Conservation (phyloP, 2,329 filamentous ascomycete species). For the Epichloe coenophiala region DNA sequence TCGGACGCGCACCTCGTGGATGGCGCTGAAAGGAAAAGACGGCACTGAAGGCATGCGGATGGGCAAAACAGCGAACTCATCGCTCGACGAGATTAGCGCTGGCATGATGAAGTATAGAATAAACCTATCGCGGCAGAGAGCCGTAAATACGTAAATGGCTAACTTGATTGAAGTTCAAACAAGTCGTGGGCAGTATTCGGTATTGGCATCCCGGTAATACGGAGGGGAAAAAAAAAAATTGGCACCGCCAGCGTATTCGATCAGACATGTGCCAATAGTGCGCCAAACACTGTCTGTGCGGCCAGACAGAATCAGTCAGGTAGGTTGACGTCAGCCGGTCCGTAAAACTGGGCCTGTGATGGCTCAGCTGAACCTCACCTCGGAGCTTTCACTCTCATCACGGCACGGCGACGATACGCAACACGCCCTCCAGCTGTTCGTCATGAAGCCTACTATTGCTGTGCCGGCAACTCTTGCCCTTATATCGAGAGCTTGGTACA, state of each 20-base stretch:
- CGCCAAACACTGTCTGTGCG: background rate
- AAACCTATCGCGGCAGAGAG: background rate
- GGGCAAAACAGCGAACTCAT: conserved; percentile 56
- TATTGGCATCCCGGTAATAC: too few species aligned
- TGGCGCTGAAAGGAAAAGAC: conserved; percentile 46
- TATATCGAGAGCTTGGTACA: conserved; percentile 53
- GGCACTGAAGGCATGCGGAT: conserved; percentile 51
- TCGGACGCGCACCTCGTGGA: conserved; percentile 79
- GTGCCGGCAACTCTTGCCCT: conserved; percentile 45
- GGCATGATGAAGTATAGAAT: conserved; percentile 13
- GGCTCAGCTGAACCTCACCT: background rate
- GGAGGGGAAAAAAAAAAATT: background rate
- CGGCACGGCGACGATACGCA: background rate
- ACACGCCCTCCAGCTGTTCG: conserved; percentile 4
- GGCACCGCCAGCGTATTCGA: conserved; percentile 2
- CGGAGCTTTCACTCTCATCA: background rate
- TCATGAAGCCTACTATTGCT: conserved; percentile 45
- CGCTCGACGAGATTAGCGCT: conserved; percentile 14
- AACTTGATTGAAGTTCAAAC: background rate
- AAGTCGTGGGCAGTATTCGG: too few species aligned
- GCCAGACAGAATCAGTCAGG: background rate
- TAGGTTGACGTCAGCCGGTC: background rate
- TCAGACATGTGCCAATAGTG: background rate
- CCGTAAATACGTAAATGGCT: background rate
- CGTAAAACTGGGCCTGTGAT: background rate